phyloP scores from a whole-genome alignment of 106 monocot species.

The Phalaenopsis aphrodite region DNA sequence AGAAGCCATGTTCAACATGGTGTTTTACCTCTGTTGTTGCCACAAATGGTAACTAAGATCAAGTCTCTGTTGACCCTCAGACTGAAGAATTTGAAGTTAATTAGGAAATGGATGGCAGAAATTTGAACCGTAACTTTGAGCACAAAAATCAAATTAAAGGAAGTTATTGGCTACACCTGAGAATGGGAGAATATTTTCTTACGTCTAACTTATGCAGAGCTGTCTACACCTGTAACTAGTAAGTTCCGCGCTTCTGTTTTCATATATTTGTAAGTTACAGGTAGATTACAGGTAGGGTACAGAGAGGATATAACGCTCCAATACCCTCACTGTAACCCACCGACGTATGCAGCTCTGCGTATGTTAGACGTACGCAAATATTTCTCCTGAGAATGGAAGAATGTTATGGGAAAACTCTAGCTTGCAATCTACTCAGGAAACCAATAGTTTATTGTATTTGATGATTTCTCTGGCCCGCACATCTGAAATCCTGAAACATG shows the following conservation, averaged over 20 bases:
- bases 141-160: slow-evolving; percentile 11
- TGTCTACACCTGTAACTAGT: too few species aligned
- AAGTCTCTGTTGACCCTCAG: slow-evolving; percentile 6
- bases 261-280: too few species aligned
- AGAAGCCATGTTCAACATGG: too few species aligned
- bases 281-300: too few species aligned
- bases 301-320: too few species aligned
- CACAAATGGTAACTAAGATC: not conserved
- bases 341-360: too few species aligned
- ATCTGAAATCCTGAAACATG: too few species aligned
- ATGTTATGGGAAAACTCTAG: slow-evolving; percentile 19
- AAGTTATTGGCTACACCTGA: slow-evolving; percentile 6
- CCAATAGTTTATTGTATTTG: not conserved
- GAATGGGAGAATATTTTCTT: not conserved
- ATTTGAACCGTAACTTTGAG: not conserved
- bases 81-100: slow-evolving; percentile 12
- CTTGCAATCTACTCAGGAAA: slow-evolving; percentile 19
- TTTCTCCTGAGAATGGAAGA: not conserved
- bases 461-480: too few species aligned
- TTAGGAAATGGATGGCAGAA: slow-evolving; percentile 19
- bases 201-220: too few species aligned
- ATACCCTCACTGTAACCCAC: too few species aligned
- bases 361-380: too few species aligned
- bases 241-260: too few species aligned
- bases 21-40: slow-evolving; percentile 9